Evolutionary conservation across 805 yeast species (phyloP).

Genomic region (Pichia paraexigua): DNA sequence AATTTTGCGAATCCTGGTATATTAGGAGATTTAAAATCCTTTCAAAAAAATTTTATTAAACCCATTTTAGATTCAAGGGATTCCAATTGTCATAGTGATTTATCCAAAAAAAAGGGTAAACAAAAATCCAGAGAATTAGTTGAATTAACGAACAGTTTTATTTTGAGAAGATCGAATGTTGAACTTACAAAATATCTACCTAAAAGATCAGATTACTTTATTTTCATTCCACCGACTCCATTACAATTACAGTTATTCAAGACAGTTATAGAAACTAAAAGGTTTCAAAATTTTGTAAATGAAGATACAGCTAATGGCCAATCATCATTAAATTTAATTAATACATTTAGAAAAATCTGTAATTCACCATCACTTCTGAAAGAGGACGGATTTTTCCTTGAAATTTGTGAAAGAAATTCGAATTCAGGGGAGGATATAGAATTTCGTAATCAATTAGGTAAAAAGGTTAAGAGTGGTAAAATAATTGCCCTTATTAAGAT

Average conservation of each 20-base stretch:
- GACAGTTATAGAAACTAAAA: constrained; percentile 35
- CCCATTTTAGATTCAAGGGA: constrained; percentile 75
- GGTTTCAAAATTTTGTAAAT: constrained; percentile 25
- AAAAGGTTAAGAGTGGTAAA: constrained; percentile 49
- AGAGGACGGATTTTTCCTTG: constrained; percentile 40
- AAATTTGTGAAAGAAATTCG: constrained; percentile 16
- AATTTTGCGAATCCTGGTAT: constrained; percentile 82
- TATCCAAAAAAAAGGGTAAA: constrained; percentile 48
- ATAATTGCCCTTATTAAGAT: constrained; percentile 50
- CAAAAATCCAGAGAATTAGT: constrained; percentile 57
- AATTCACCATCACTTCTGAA: constrained; percentile 65
- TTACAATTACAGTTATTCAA: constrained; percentile 51
- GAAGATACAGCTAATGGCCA: constrained; percentile 18
- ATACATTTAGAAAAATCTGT: constrained; percentile 70
- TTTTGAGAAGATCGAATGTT: constrained; percentile 64
- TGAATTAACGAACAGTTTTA: constrained; percentile 53
- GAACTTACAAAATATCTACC: constrained; percentile 53
- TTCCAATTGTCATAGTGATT: constrained; percentile 44
- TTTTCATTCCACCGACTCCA: constrained; percentile 71
- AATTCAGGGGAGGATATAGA: constrained; percentile 15
- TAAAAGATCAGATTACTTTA: constrained; percentile 62
- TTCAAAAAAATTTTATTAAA: constrained; percentile 53
- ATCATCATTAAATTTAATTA: constrained; percentile 60
- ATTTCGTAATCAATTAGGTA: constrained; percentile 25
- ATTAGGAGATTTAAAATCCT: constrained; percentile 49